These are phyloP conservation scores for Cotoneaster glaucophyllus DNA, from an alignment of 306 rosid genomes.

Conservation along the genomic window DNA sequence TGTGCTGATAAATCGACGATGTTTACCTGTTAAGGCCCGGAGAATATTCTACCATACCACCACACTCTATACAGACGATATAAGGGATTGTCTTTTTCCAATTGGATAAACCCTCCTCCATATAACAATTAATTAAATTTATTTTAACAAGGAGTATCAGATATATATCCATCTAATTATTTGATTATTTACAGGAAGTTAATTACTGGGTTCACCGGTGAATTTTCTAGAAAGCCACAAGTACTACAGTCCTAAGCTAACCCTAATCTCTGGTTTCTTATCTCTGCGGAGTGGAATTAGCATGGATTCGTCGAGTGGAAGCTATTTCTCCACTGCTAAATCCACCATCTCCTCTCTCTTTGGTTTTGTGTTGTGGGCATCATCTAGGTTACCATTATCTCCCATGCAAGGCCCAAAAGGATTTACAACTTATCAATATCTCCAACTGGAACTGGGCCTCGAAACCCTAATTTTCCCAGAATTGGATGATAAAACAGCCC, in stretches of 20 bases:
- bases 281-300: not conserved
- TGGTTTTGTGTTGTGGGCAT: conserved; percentile 15
- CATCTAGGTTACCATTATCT: conserved; percentile 3
- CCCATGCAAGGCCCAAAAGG: conserved; percentile 9
- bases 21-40: not conserved
- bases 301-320: not conserved
- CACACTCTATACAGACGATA: not conserved
- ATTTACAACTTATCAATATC: not conserved
- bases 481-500: not conserved
- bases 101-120: not conserved
- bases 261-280: not conserved
- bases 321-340: not conserved
- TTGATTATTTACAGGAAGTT: not conserved
- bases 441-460: conserved; percentile 36
- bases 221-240: not conserved
- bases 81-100: not conserved
- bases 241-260: not conserved
- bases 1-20: not conserved
- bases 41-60: not conserved
- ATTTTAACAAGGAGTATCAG: not conserved
- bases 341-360: conserved; percentile 16
- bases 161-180: not conserved
- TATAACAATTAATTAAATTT: not conserved
- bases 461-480: conserved; percentile 32
- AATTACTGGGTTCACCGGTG: not conserved